These are phyloP conservation scores for Chaetomiaceae sp. DNA, from an alignment of 2,329 filamentous ascomycete species.

Conservation along the genomic window DNA sequence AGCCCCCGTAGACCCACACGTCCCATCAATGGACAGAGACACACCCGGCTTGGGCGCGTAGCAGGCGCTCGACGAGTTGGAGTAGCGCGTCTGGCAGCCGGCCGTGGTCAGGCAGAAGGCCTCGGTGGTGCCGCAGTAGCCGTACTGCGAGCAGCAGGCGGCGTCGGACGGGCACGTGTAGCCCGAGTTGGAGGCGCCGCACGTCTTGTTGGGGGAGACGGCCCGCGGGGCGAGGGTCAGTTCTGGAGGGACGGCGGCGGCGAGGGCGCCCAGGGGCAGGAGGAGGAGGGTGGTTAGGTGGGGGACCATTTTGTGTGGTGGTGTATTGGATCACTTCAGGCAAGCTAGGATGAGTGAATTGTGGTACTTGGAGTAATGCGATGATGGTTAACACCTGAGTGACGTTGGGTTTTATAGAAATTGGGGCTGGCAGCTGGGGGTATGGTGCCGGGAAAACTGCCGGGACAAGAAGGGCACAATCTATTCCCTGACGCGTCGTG, in stretches of 20 bases:
- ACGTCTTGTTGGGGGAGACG: constrained; percentile 31
- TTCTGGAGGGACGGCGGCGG: background rate
- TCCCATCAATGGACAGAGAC: constrained; percentile 31
- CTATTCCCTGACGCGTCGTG: background rate
- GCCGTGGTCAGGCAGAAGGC: constrained; percentile 30
- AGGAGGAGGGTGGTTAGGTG: constrained; percentile 1
- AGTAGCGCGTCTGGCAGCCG: constrained; percentile 30
- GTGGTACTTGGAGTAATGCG: no score
- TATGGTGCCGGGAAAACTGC: background rate
- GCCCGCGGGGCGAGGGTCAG: constrained; percentile 11
- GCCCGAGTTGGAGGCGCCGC: constrained; percentile 28
- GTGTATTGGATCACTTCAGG: no score
- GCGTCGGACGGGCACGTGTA: constrained; percentile 30
- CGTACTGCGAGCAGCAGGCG: constrained; percentile 30
- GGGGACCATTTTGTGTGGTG: background rate
- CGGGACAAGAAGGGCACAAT: background rate
- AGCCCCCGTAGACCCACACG: constrained; percentile 28
- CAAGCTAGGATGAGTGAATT: no score
- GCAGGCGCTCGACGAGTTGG: constrained; percentile 29
- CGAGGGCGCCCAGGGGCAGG: constrained; percentile 5
- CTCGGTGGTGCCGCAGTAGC: constrained; percentile 31
- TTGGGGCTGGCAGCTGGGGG: no score
- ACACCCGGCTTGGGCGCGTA: constrained; percentile 26
- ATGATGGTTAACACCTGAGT: no score
- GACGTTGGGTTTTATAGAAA: no score